Conservation (phyloP, 441 rosid genomes). For the Eruca vesicaria region DNA sequence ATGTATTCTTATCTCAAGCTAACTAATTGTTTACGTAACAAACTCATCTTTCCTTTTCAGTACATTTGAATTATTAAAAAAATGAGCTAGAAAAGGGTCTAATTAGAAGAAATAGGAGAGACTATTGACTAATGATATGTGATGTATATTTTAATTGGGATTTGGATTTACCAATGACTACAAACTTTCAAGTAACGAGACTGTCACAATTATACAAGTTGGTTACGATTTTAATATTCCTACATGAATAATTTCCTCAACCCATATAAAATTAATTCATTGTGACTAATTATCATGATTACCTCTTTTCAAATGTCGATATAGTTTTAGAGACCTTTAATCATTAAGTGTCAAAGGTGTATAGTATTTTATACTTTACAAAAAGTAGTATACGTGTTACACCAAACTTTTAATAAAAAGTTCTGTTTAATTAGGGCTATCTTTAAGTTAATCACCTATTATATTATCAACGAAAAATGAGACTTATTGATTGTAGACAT, state of each 20-base stretch:
- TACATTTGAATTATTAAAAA: neutral
- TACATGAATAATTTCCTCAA: conserved; percentile 24
- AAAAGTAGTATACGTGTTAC: neutral
- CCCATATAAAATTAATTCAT: neutral
- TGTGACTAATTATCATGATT: neutral
- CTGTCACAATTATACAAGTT: conserved; percentile 21
- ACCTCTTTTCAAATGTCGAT: neutral
- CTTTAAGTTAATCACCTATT: neutral
- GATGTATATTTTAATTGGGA: conserved; percentile 11
- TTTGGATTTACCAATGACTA: conserved; percentile 30
- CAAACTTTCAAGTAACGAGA: conserved; percentile 35
- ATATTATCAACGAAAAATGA: neutral
- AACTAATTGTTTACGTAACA: neutral
- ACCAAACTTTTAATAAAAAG: neutral
- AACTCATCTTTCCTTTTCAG: conserved; percentile 4
- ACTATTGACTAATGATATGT: conserved; percentile 35
- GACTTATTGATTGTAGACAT: neutral
- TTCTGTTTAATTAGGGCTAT: neutral
- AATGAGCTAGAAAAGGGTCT: conserved; percentile 6
- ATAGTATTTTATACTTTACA: neutral
- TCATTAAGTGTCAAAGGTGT: conserved; percentile 2
- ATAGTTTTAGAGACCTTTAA: conserved; percentile 3
- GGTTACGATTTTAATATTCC: conserved; percentile 24
- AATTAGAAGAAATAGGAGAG: conserved; percentile 16
- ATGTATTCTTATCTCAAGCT: neutral